phyloP scores from a whole-genome alignment of 129 eudicot genomes.

The Lonicera japonica region DNA sequence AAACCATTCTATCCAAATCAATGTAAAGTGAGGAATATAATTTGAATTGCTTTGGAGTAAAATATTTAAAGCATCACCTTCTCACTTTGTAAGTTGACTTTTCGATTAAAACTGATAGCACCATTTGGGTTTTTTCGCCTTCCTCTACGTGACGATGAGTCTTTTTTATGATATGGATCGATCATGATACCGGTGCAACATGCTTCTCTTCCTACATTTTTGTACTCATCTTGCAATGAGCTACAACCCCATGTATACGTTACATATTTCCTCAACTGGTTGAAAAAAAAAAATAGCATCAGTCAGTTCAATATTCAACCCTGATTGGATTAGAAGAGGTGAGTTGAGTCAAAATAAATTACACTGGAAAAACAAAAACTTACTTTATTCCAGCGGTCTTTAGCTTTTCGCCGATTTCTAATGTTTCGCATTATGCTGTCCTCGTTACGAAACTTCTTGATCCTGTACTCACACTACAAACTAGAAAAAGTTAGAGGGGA shows the following conservation, averaged over 20 bases:
- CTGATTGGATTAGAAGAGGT: background rate
- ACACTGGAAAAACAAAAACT: conserved; percentile 6
- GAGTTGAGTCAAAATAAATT: background rate
- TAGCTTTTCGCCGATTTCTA: conserved; percentile 73
- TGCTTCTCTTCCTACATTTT: conserved; percentile 15
- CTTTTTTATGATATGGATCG: conserved; percentile 31
- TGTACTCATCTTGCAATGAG: conserved; percentile 35
- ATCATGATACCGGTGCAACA: conserved; percentile 38
- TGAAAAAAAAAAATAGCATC: conserved; percentile 6
- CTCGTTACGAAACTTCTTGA: conserved; percentile 75
- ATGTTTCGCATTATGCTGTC: conserved; percentile 58
- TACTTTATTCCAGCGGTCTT: conserved; percentile 80
- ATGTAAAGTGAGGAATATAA: background rate
- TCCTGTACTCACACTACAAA: conserved; percentile 70
- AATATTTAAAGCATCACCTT: conserved; percentile 21
- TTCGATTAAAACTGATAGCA: conserved; percentile 45
- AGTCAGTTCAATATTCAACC: conserved; percentile 2
- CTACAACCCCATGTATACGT: conserved; percentile 64
- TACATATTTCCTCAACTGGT: conserved; percentile 77
- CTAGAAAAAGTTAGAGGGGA: conserved; percentile 10
- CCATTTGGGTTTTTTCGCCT: conserved; percentile 29
- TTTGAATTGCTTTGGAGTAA: background rate
- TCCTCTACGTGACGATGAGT: conserved; percentile 37
- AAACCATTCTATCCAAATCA: background rate
- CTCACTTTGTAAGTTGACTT: conserved; percentile 29